These are phyloP conservation scores for Biscogniauxia sp. DNA, from an alignment of 2,329 filamentous ascomycete species.

Conservation along the genomic window DNA sequence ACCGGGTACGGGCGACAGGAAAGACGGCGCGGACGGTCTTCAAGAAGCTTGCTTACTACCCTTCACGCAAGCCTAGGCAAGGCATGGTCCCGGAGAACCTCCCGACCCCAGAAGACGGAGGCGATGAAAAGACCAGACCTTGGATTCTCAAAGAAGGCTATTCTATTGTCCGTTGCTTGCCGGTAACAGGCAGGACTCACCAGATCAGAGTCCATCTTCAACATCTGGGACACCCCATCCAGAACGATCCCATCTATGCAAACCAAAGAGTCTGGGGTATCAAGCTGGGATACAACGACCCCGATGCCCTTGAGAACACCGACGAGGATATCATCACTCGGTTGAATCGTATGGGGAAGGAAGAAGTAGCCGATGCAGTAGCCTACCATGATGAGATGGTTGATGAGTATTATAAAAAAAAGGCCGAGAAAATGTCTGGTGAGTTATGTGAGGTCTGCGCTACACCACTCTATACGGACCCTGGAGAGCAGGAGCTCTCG, in stretches of 20 bases:
- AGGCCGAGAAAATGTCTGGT: constrained; percentile 92
- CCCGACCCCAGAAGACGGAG: constrained; percentile 15
- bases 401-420: constrained; percentile 81
- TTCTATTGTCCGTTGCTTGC: constrained; percentile 90
- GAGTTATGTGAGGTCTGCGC: constrained; percentile 76
- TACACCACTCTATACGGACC: constrained; percentile 90
- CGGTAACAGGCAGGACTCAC: constrained; percentile 90
- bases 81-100: constrained; percentile 4
- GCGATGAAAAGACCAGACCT: constrained; percentile 32
- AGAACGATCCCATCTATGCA: constrained; percentile 96
- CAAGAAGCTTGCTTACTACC: constrained; percentile 88
- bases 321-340: constrained; percentile 89
- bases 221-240: constrained; percentile 89
- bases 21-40: constrained; percentile 91
- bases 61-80: constrained; percentile 37
- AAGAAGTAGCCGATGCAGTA: constrained; percentile 84
- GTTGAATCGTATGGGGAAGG: constrained; percentile 87
- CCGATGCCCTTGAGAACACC: constrained; percentile 65
- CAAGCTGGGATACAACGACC: constrained; percentile 66
- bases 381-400: constrained; percentile 95
- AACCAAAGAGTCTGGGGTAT: constrained; percentile 90
- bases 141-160: constrained; percentile 70
- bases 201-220: constrained; percentile 94
- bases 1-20: constrained; percentile 89
- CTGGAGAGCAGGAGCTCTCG: constrained; percentile 82